These are phyloP conservation scores for Amphirosellinia nigrospora DNA, from an alignment of 495 filamentous ascomycete genomes.

Conservation along the genomic window DNA sequence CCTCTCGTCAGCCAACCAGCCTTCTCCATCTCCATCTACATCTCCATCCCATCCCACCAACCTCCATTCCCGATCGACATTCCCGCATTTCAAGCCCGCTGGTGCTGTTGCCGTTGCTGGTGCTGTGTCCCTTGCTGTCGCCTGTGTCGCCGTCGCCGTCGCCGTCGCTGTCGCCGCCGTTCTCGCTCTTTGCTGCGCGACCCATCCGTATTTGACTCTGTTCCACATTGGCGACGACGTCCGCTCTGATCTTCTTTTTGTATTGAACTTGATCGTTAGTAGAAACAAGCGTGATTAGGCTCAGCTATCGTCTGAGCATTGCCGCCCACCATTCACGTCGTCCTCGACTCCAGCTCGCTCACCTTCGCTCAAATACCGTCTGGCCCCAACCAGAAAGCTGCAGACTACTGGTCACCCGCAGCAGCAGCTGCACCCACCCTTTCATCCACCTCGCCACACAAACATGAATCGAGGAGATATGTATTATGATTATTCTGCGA, in stretches of 20 bases:
- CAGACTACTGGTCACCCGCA: constrained; percentile 42
- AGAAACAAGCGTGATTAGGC: not conserved
- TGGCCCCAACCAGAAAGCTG: constrained; percentile 40
- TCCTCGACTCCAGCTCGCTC: constrained; percentile 10
- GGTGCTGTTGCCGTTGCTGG: too few relatives aligned
- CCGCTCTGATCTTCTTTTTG: not conserved
- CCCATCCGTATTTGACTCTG: not conserved
- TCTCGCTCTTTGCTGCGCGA: constrained; percentile 17
- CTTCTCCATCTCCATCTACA: constrained; percentile 28
- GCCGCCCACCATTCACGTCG: constrained; percentile 22
- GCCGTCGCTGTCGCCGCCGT: not conserved
- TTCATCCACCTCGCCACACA: constrained; percentile 31
- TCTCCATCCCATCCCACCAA: constrained; percentile 20
- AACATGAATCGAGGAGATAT: constrained; percentile 65
- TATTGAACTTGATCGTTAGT: not conserved
- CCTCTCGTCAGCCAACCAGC: constrained; percentile 38
- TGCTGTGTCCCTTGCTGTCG: constrained; percentile 24
- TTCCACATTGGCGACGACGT: not conserved
- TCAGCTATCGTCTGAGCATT: constrained; percentile 24
- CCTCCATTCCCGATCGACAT: constrained; percentile 23
- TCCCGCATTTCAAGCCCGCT: constrained; percentile 7
- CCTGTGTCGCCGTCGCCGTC: not conserved
- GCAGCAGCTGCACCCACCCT: constrained; percentile 37
- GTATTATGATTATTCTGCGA: constrained; percentile 45
- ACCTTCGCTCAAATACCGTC: constrained; percentile 24